These are phyloP conservation scores for Stylonectria norvegica DNA, from an alignment of 2,329 filamentous ascomycete genomes.

Conservation along the genomic window DNA sequence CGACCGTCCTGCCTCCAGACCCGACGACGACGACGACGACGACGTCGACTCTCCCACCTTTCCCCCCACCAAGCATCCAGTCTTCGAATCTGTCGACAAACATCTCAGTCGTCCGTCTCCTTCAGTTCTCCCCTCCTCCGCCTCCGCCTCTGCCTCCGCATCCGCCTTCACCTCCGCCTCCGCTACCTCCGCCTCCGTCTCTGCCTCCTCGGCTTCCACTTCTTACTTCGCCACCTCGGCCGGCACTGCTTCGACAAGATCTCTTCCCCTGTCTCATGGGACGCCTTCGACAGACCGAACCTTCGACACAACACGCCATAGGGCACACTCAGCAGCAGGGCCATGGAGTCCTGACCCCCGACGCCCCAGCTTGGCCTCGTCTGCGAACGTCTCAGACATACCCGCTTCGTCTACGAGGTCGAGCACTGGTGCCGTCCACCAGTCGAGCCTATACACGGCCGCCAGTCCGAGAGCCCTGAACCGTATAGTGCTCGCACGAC, in stretches of 20 bases:
- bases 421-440: conserved; percentile 17
- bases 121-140: conserved; percentile 16
- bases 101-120: conserved; percentile 2
- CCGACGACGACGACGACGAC: conserved; percentile 13
- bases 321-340: conserved; percentile 4
- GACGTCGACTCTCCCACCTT: neutral
- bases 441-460: conserved; percentile 18
- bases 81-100: neutral
- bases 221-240: neutral
- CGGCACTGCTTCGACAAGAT: neutral
- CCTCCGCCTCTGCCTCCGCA: conserved; percentile 5
- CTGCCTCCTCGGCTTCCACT: conserved; percentile 3
- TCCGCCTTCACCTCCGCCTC: conserved; percentile 3
- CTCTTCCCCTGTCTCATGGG: neutral
- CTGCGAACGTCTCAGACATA: conserved; percentile 7
- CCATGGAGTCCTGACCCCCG: conserved; percentile 8
- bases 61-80: neutral
- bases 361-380: conserved; percentile 12
- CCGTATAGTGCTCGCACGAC: conserved; percentile 15
- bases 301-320: neutral
- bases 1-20: conserved; percentile 17
- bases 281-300: neutral
- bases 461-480: conserved; percentile 15
- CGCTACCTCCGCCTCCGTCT: conserved; percentile 1
- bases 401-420: conserved; percentile 5